Base-by-base conservation (phyloP, 1,284 basidiomycete species). In the Ustilago loliicola region DNA sequence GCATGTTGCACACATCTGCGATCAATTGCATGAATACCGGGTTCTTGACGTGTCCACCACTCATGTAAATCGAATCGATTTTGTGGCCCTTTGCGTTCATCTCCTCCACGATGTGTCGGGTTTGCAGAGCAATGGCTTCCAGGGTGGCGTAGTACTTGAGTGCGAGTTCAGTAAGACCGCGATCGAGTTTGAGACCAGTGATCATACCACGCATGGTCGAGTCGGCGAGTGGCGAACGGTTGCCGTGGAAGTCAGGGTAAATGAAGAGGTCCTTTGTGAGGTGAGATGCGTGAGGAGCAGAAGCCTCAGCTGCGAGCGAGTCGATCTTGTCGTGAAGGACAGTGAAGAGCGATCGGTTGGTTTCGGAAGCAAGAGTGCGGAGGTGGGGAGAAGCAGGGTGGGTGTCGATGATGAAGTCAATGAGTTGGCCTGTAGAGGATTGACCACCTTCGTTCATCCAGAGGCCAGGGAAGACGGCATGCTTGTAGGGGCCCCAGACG, bases 381-480 rank as follows among this genome's bases (percentile, higher is more conserved):
- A 97, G 90, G 59, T 91, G 89, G 6, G 89, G 86, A 77, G 93
- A 93, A 1, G 96, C 94, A 1, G 93, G 91, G 83, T 99, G 96
- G 0, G 94, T 98, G 36, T 92, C 94, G 77, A 98, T 90, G 87
- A 97, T 92, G 85, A 97, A 98, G 84, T 99, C 95, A 77, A 98
- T 95, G 27, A 98, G 89, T 92, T 97, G 96, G n/a, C 96, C 97
- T 0, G 96, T 99, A 0, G 95, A 96, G 21, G 95, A 97, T 87
- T 99, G 96, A 0, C 96, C 96, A 47, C 96, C 96, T 88, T 99
- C 96, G 84, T 97, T 99, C 95, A 98, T 98, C 97, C 96, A 88
- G 36, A 85, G 80, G 72, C 81, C 94, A 30, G 92, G 92, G 88
- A 98, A 97, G 29, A 96, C 90, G 19, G 93, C 91, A 82, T 95